Conservation (phyloP, 2,329 filamentous ascomycete species). For the Exutisphaerella laricina region DNA sequence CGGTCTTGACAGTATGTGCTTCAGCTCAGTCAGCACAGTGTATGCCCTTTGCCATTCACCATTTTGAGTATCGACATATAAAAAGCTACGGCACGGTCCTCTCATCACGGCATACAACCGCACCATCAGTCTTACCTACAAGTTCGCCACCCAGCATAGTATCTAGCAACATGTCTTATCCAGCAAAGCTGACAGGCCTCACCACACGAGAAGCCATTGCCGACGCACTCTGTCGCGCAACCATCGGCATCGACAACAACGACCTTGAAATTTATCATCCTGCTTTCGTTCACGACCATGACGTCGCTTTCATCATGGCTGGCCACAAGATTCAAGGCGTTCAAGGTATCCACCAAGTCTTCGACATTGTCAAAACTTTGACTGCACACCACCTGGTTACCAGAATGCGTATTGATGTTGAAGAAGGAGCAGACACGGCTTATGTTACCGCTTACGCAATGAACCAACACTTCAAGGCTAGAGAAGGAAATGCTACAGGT, state of each 20-base stretch:
- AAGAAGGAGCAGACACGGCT: conserved; percentile 27
- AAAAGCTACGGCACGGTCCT: too few relatives aligned
- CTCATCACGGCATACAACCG: too few relatives aligned
- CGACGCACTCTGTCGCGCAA: conserved; percentile 32
- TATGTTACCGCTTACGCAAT: conserved; percentile 24
- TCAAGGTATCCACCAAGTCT: conserved; percentile 23
- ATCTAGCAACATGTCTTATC: background rate
- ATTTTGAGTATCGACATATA: too few relatives aligned
- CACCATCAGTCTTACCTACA: too few relatives aligned
- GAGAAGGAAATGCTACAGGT: conserved; percentile 26
- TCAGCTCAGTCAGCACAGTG: too few relatives aligned
- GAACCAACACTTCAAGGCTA: conserved; percentile 29
- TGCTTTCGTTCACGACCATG: conserved; percentile 18
- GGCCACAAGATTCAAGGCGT: conserved; percentile 12
- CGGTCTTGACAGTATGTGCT: too few relatives aligned
- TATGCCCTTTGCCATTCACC: too few relatives aligned
- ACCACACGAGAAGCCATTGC: conserved; percentile 27
- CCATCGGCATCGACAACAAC: conserved; percentile 28
- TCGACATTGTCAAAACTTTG: conserved; percentile 20
- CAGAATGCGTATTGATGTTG: conserved; percentile 29
- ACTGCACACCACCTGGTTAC: conserved; percentile 34
- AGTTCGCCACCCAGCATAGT: background rate
- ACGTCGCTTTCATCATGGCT: conserved; percentile 22
- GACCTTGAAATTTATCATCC: conserved; percentile 31
- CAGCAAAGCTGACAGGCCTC: background rate